Evolutionary conservation across 768 basidiomycete species (phyloP).

Genomic region (Naematelia encephala): DNA sequence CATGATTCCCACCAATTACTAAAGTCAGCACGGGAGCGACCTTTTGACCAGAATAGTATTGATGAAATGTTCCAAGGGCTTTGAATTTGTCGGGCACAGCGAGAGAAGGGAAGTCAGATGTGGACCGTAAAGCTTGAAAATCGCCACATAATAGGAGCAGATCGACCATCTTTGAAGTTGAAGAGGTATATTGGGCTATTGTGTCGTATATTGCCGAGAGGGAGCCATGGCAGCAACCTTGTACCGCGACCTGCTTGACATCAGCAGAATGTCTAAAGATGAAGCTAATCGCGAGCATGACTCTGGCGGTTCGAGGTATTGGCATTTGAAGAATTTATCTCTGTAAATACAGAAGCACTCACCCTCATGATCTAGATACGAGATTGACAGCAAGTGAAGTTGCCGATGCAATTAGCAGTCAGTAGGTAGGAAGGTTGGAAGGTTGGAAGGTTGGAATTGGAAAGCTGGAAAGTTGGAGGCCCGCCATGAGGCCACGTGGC

Average conservation of each 20-base stretch:
- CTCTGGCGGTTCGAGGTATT: no score
- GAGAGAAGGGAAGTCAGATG: constrained; percentile 80
- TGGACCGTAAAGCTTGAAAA: constrained; percentile 82
- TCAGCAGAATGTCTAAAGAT: neutral
- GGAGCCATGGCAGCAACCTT: constrained; percentile 90
- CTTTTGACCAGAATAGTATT: constrained; percentile 79
- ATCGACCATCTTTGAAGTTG: constrained; percentile 68
- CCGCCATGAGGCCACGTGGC: constrained; percentile 2
- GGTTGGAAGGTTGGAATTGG: neutral
- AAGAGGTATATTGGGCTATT: constrained; percentile 62
- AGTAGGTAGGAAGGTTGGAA: no score
- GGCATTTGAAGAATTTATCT: no score
- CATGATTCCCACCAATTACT: constrained; percentile 96
- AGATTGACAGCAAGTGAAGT: no score
- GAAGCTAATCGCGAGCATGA: neutral
- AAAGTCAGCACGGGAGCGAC: constrained; percentile 83
- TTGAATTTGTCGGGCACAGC: constrained; percentile 88
- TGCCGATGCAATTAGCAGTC: no score
- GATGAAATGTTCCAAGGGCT: constrained; percentile 73
- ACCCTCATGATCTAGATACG: no score
- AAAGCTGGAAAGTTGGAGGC: neutral
- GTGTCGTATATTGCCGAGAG: constrained; percentile 66
- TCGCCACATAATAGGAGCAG: constrained; percentile 91
- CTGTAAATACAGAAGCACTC: no score
- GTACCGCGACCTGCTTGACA: constrained; percentile 67